Evolutionary conservation across 2,329 filamentous ascomycete genomes (phyloP).

Genomic region (Blastomyces emzantsi): DNA sequence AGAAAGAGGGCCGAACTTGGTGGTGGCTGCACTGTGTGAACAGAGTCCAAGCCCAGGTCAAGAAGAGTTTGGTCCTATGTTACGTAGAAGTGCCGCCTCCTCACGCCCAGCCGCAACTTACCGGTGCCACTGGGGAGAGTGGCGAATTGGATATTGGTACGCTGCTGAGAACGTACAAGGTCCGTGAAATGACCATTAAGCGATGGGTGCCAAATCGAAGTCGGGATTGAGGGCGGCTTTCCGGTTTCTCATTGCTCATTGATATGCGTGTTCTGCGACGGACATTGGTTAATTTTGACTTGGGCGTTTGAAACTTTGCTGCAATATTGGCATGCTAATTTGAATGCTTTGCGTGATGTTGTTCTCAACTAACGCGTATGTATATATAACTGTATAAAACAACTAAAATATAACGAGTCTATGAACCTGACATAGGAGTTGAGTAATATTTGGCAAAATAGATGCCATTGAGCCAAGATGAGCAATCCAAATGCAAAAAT

Average conservation of each 20-base stretch:
- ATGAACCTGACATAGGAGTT: background rate
- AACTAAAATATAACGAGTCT: background rate
- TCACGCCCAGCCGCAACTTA: slow-evolving; percentile 23
- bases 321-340: slow-evolving; percentile 13
- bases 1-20: slow-evolving; percentile 37
- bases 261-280: background rate
- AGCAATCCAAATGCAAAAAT: too few relatives aligned
- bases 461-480: background rate
- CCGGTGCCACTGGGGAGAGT: slow-evolving; percentile 31
- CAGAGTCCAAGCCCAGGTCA: slow-evolving; percentile 77
- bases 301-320: background rate
- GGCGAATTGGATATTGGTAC: slow-evolving; percentile 48
- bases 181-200: slow-evolving; percentile 71
- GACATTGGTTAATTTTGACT: background rate
- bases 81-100: slow-evolving; percentile 87
- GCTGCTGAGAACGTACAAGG: slow-evolving; percentile 59
- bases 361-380: background rate
- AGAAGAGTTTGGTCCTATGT: slow-evolving; percentile 78
- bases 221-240: slow-evolving; percentile 41
- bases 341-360: background rate
- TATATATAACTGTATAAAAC: background rate
- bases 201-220: slow-evolving; percentile 80
- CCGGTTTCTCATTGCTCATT: background rate
- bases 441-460: background rate
- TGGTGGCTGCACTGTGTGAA: slow-evolving; percentile 71